Conservation (phyloP, 1,284 basidiomycete species). For the Hymenochaete sp. region DNA sequence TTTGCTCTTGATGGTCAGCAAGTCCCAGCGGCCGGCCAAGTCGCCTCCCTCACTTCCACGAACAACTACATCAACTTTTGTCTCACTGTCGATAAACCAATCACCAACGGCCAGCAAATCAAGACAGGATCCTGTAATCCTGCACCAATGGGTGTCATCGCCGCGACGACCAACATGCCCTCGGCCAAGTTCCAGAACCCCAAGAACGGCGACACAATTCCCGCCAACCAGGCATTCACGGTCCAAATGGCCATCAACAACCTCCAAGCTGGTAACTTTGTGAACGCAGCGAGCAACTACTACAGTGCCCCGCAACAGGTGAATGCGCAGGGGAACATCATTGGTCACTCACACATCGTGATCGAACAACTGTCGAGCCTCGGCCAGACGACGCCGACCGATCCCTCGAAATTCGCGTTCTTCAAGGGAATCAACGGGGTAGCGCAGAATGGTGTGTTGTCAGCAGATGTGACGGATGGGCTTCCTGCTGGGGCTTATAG, state of each 20-base stretch:
- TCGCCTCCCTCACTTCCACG: conserved; percentile 37
- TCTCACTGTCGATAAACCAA: conserved; percentile 22
- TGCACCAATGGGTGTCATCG: conserved; percentile 36
- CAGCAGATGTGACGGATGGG: conserved; percentile 49
- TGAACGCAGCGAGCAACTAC: conserved; percentile 47
- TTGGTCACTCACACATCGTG: conserved; percentile 60
- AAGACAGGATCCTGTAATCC: conserved; percentile 35
- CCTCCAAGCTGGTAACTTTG: conserved; percentile 45
- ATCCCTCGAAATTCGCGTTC: conserved; percentile 56
- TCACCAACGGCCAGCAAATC: conserved; percentile 39
- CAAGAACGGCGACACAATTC: conserved; percentile 35
- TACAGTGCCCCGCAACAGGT: conserved; percentile 51
- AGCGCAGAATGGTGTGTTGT: conserved; percentile 40
- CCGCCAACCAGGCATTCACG: conserved; percentile 40
- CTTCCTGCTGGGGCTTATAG: conserved; percentile 50
- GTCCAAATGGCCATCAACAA: conserved; percentile 40
- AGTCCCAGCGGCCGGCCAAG: conserved; percentile 35
- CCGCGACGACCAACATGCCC: conserved; percentile 38
- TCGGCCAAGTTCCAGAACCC: conserved; percentile 42
- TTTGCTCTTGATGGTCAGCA: conserved; percentile 38
- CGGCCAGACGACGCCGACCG: conserved; percentile 41
- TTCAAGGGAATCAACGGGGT: conserved; percentile 58
- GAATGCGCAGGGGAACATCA: conserved; percentile 41
- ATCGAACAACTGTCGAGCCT: conserved; percentile 48
- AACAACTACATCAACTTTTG: conserved; percentile 53